These are phyloP conservation scores for Hypoxylon sp. DNA, from an alignment of 2,329 filamentous ascomycete species.

Conservation along the genomic window DNA sequence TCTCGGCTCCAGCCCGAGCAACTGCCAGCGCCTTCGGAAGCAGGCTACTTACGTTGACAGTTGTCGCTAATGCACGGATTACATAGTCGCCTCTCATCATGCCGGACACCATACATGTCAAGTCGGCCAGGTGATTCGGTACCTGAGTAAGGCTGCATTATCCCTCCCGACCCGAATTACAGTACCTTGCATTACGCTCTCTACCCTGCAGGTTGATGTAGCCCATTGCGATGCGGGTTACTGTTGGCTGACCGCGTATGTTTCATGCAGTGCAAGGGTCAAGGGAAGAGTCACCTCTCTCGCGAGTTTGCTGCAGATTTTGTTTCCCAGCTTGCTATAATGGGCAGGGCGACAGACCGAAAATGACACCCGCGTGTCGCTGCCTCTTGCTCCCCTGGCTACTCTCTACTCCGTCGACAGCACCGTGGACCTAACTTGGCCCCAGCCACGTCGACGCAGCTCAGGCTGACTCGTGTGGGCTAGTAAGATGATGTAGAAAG, in stretches of 20 bases:
- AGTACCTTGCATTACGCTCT: constrained; percentile 1
- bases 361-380: constrained; percentile 1
- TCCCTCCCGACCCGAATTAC: constrained; percentile 19
- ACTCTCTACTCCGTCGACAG: background rate
- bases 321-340: constrained; percentile 1
- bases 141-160: constrained; percentile 25
- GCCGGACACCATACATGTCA: background rate
- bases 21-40: background rate
- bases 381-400: background rate
- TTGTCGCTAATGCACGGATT: background rate
- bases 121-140: background rate
- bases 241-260: constrained; percentile 18
- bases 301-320: constrained; percentile 10
- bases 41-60: too few species aligned
- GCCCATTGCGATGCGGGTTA: constrained; percentile 7
- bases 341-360: constrained; percentile 9
- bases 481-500: constrained; percentile 1
- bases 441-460: constrained; percentile 7
- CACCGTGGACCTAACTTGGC: constrained; percentile 12
- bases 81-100: background rate
- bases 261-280: background rate
- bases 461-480: constrained; percentile 12
- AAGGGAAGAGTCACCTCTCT: background rate
- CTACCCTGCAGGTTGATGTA: background rate
- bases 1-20: background rate